Evolutionary conservation across 2,329 filamentous ascomycete genomes (phyloP), one percentile per base, ranked within the genome.

Genomic region (Geosmithia morbida): DNA sequence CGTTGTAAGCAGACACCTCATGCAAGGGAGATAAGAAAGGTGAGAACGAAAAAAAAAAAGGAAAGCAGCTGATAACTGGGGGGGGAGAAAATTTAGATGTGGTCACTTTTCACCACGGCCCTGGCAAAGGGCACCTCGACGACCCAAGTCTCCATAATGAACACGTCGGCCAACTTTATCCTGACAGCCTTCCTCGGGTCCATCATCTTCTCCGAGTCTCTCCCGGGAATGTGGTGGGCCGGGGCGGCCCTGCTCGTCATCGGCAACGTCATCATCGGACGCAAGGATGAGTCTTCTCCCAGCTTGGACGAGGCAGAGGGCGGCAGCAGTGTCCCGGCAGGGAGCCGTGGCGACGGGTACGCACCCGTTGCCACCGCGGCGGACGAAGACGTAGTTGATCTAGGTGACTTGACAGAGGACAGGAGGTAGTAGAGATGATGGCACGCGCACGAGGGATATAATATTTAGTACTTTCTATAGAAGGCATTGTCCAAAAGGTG

Each of bases 91-190:
- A n/a, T n/a, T n/a, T 43, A 77, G 63, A 90, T 90, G 85, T 90
- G 85, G 85, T 79, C 82, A 0, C 74, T 90, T 44, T 90, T 89
- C 66, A 90, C 85, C 7, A 75, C 78, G 45, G 85, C 85, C 46
- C 74, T 90, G n/a, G 79, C 84, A 0, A 73, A 76, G 17, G 83
- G 84, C 14, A 74, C 76, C 49, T 87, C 83, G 2, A 87, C 85
- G 8, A 86, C 85, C 0, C 83, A 87, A 57, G 85, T 89, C 45
- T 83, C 79, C 54, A 83, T 90, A 59, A 79, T 90, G 61, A 90
- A 90, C 62, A 89, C 85, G 2, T 86, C 83, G 14, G 74, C 83
- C 48, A 90, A 90, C 65, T 90, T 90, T 61, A 74, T 90, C 64
- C 64, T 87, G 51, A 89, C 85, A 0, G 85, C 85, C 7, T 53